Conservation (phyloP, 192 early-diverging fungal genomes). For the Coemansia asiatica region DNA sequence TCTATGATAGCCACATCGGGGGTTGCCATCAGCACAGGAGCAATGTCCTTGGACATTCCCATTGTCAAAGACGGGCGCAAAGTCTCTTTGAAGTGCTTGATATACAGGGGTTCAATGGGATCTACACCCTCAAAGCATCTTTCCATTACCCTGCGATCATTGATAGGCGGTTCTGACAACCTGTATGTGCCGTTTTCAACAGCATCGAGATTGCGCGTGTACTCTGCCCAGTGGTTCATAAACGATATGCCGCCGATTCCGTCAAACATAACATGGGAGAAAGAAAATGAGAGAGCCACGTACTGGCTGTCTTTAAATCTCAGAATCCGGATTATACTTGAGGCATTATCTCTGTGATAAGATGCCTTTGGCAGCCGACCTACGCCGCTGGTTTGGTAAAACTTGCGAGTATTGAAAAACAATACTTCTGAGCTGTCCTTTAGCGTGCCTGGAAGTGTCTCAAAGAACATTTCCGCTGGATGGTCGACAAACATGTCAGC, state of each 20-base stretch:
- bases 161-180: conserved; percentile 22
- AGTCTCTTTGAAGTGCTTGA: conserved; percentile 31
- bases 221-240: conserved; percentile 44
- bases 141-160: conserved; percentile 24
- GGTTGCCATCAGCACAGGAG: conserved; percentile 34
- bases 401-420: conserved; percentile 46
- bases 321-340: conserved; percentile 23
- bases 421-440: not conserved
- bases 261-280: conserved; percentile 47
- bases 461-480: conserved; percentile 34
- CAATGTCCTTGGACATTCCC: conserved; percentile 15
- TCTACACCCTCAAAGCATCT: conserved; percentile 27
- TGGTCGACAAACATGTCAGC: conserved; percentile 27
- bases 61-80: conserved; percentile 6
- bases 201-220: conserved; percentile 21
- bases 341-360: conserved; percentile 32
- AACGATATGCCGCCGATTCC: conserved; percentile 19
- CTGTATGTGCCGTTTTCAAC: conserved; percentile 8
- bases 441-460: conserved; percentile 2
- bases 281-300: conserved; percentile 26
- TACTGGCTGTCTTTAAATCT: conserved; percentile 41
- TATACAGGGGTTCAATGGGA: conserved; percentile 25
- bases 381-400: conserved; percentile 28
- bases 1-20: conserved; percentile 21
- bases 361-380: conserved; percentile 25